Evolutionary conservation across 2,329 filamentous ascomycete species (phyloP).

Genomic region (Aspergillus sp.): DNA sequence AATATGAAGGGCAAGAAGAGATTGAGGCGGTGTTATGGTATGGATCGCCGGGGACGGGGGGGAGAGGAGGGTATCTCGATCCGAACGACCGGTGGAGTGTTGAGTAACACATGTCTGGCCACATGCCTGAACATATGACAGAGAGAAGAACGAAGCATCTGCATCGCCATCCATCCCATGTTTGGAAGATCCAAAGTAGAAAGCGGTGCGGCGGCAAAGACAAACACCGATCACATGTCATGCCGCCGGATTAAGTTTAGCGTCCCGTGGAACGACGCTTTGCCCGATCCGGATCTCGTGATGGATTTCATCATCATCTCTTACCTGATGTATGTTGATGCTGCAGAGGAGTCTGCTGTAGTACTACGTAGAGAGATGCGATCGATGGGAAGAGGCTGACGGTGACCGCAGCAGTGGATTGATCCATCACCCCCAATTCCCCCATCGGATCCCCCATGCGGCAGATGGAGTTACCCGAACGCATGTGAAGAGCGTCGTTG

Average conservation of each 20-base stretch:
- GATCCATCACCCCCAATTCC: too few species aligned
- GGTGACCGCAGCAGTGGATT: too few species aligned
- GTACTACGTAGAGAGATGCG: too few species aligned
- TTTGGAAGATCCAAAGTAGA: not conserved
- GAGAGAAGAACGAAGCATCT: not conserved
- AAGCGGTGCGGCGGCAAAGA: not conserved
- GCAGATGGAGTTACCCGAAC: not conserved
- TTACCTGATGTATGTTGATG: too few species aligned
- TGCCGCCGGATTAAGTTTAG: not conserved
- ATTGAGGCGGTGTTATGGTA: constrained; percentile 26
- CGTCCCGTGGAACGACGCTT: not conserved
- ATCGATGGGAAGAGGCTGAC: too few species aligned
- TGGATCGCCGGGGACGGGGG: constrained; percentile 6
- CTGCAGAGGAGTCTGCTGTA: too few species aligned
- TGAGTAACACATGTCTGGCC: constrained; percentile 15
- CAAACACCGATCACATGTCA: constrained; percentile 1
- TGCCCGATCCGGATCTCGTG: not conserved
- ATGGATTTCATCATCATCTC: too few species aligned
- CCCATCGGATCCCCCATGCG: not conserved
- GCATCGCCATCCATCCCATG: too few species aligned
- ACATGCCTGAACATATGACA: constrained; percentile 4
- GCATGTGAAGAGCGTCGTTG: not conserved
- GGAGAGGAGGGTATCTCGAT: constrained; percentile 16
- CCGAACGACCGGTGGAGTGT: constrained; percentile 24
- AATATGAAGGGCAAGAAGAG: constrained; percentile 29